phyloP scores from a whole-genome alignment of 495 filamentous ascomycete species.

The Trichoderma virens region DNA sequence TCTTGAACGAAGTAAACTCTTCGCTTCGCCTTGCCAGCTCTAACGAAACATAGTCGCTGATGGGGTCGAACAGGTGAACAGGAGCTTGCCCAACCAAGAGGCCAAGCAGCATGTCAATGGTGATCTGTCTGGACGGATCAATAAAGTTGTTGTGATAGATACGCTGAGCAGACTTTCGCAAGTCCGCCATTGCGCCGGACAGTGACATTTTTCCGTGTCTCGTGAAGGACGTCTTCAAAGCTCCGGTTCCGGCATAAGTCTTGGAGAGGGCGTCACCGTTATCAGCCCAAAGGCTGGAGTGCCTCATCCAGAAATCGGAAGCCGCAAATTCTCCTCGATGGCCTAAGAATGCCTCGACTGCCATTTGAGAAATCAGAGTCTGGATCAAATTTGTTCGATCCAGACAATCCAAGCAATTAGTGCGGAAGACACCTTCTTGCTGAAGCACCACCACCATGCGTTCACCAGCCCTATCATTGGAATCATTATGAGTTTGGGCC shows the following conservation, averaged over 20 bases:
- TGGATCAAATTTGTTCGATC: conserved; percentile 96
- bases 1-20: conserved; percentile 42
- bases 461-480: conserved; percentile 20
- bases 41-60: conserved; percentile 76
- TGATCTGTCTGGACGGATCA: conserved; percentile 87
- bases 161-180: conserved; percentile 84
- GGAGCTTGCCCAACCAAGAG: conserved; percentile 74
- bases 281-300: conserved; percentile 94
- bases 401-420: conserved; percentile 92
- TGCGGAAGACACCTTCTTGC: conserved; percentile 90
- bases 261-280: conserved; percentile 92
- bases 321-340: conserved; percentile 58
- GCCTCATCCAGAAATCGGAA: conserved; percentile 80
- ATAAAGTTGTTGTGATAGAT: conserved; percentile 96
- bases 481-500: conserved; percentile 59
- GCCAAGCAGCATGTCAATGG: conserved; percentile 85
- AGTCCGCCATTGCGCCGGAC: conserved; percentile 89
- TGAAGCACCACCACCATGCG: conserved; percentile 67
- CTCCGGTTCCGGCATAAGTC: conserved; percentile 95
- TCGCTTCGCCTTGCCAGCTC: conserved; percentile 59
- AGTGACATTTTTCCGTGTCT: conserved; percentile 92
- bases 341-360: conserved; percentile 67
- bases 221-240: conserved; percentile 94
- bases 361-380: conserved; percentile 88
- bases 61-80: conserved; percentile 84